Evolutionary conservation across 306 rosid genomes (phyloP).

Genomic region (Vigna angularis): DNA sequence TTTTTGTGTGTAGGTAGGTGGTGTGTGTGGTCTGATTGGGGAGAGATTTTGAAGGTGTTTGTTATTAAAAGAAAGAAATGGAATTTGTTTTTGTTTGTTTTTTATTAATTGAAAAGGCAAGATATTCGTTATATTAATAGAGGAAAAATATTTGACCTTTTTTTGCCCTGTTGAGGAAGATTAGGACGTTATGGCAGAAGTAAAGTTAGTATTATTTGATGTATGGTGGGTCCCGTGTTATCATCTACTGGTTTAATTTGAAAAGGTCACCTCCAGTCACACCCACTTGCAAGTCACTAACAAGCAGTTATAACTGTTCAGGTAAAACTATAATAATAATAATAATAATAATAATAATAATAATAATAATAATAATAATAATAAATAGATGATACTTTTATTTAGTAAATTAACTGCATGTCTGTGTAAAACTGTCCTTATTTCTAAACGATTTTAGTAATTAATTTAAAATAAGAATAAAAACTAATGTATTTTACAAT

Average conservation of each 20-base stretch:
- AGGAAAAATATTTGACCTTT: slow-evolving; percentile 7
- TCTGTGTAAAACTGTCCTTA: neutral
- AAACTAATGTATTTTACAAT: neutral
- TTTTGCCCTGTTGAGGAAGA: neutral
- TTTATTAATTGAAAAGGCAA: slow-evolving; percentile 30
- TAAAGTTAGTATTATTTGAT: slow-evolving; percentile 30
- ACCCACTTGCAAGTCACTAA: slow-evolving; percentile 20
- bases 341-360: neutral
- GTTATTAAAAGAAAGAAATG: slow-evolving; percentile 15
- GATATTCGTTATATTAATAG: slow-evolving; percentile 2
- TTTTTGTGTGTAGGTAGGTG: neutral
- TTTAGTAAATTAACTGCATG: neutral
- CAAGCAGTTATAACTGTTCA: neutral
- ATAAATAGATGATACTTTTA: neutral
- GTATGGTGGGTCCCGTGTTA: slow-evolving; percentile 42
- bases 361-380: neutral
- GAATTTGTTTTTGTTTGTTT: neutral
- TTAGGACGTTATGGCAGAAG: slow-evolving; percentile 24
- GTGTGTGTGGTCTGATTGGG: slow-evolving; percentile 13
- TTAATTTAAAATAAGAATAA: neutral
- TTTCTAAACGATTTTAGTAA: neutral
- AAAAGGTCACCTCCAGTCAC: slow-evolving; percentile 15
- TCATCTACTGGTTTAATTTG: neutral
- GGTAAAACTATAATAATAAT: neutral
- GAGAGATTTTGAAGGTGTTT: slow-evolving; percentile 34